Evolutionary conservation across 176 grass and related monocot species (phyloP), one percentile per base, ranked within the genome.

Genomic region (Ampelocalamus luodianensis): DNA sequence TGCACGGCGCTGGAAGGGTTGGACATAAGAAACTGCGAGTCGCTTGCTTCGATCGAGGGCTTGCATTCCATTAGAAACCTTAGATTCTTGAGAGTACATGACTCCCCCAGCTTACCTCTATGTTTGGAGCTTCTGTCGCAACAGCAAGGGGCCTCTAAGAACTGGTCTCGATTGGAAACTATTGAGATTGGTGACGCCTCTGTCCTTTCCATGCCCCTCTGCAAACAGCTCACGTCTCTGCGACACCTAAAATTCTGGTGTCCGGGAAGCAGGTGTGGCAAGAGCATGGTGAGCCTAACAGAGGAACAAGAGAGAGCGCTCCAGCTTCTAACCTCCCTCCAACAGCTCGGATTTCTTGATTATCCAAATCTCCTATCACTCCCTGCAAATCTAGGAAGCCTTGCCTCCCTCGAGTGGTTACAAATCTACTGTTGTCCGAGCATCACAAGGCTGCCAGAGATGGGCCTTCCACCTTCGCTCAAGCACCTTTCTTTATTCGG

Each of bases 301-400:
- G 63, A 24, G 34, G 74, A 86, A 5, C 75, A 86, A 43, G 69
- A 86, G 20, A 16, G 42, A 5, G 71, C 84, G 10, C 38, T 68
- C 0, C 64, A 71, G 65, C 66, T 81, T 46, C 77, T 87, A 17
- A 79, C 66, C 54, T 65, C 77, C 53, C 64, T 87, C 12, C n/a
- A 54, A 42, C 1, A 15, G 0, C 63, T 87, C 27, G 0, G 0
- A 13, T 34, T 72, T 45, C 0, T 0, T 4, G 1, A 0, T 0
- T 18, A 3, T 24, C 15, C 6, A 10, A 74, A 81, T 72, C 77
- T 87, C 54, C 5, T 27, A 0, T 82, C 85, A 55, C 62, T 87
- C 59, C 85, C 85, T 55, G 10, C 60, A 32, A 39, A 38, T 22
- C 66, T 87, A 64, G 4, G 15, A 34, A 36, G 7, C 39, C 26